Base-by-base conservation (phyloP, 495 filamentous ascomycete species). In the Hypoxylon lienhwacheense region DNA sequence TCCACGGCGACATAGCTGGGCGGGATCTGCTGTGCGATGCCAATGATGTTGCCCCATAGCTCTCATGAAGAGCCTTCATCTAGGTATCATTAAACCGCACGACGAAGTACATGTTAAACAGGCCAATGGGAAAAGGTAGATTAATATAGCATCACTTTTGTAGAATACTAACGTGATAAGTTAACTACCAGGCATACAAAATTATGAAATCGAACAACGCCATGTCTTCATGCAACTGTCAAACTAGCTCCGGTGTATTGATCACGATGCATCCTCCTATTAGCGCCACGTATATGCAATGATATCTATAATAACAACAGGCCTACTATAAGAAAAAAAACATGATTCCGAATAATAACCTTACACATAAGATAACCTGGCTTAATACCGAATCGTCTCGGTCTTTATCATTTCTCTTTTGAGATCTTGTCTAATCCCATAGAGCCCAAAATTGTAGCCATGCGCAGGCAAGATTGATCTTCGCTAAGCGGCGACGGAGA, bases 401-500 rank as follows among this genome's bases (percentile, higher is more conserved):
- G 6, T 7, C 5, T 36, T 11, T 7, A 33, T 46, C 16, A 56
- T 6, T 47, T 55, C 46, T 39, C 41, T 37, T 56, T 55, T 4
- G 52, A 26, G 1, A 20, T 10, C 2, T n/a, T 22, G 15, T 61
- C 36, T 15, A 55, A 45, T 4, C 25, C 29, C 17, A 61, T 44
- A 4, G 58, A 53, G 12, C 21, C 21, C 5, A 67, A 10, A 19
- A 67, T 65, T 0, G 47, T 28, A 2, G 65, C 39, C 62, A 67
- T 67, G 49, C 65, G 65, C 31, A 43, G 43, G 32, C 59, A 42
- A 15, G 65, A 67, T 21, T 67, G 54, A 0, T 53, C 48, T 44
- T 63, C 65, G 12, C 58, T 65, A 17, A 65, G 62, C 8, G 65
- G 59, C 17, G 58, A 47, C 14, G 55, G 43, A 32, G 45, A 51